phyloP scores from a whole-genome alignment of 164 flowering plant species.

The Umbilicus rupestris region DNA sequence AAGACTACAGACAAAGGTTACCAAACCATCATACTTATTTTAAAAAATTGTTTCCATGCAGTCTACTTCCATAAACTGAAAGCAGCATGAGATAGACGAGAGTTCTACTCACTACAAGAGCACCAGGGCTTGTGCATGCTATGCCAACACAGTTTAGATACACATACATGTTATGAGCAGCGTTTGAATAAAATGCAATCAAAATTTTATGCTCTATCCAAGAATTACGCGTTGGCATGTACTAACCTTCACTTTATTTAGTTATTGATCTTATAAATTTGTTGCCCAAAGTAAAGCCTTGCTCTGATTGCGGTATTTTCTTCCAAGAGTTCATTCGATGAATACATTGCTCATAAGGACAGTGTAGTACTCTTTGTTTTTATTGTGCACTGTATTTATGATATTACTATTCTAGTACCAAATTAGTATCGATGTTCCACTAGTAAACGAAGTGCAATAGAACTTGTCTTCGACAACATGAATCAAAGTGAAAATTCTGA shows the following conservation, averaged over 20 bases:
- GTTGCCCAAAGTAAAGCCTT: too few relatives aligned
- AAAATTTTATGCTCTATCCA: too few relatives aligned
- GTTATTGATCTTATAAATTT: too few relatives aligned
- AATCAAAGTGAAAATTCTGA: not conserved
- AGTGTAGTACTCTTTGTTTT: not conserved
- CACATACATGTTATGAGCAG: too few relatives aligned
- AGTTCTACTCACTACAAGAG: not conserved
- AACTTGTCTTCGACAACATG: not conserved
- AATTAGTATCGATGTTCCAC: not conserved
- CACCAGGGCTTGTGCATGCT: not conserved
- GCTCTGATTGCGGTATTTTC: too few relatives aligned
- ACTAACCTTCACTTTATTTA: too few relatives aligned
- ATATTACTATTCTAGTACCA: not conserved
- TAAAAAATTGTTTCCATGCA: not conserved
- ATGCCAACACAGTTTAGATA: too few relatives aligned
- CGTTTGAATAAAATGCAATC: too few relatives aligned
- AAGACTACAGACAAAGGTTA: not conserved
- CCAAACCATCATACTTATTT: not conserved
- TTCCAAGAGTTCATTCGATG: too few relatives aligned
- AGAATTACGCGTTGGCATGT: too few relatives aligned
- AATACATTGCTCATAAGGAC: too few relatives aligned
- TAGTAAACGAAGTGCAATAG: too few relatives aligned
- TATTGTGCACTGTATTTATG: not conserved
- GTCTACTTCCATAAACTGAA: not conserved
- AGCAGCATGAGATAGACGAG: not conserved